Evolutionary conservation across 2,329 filamentous ascomycete genomes (phyloP), one percentile per base, ranked within the genome.

Genomic region (Trichoderma sp.): DNA sequence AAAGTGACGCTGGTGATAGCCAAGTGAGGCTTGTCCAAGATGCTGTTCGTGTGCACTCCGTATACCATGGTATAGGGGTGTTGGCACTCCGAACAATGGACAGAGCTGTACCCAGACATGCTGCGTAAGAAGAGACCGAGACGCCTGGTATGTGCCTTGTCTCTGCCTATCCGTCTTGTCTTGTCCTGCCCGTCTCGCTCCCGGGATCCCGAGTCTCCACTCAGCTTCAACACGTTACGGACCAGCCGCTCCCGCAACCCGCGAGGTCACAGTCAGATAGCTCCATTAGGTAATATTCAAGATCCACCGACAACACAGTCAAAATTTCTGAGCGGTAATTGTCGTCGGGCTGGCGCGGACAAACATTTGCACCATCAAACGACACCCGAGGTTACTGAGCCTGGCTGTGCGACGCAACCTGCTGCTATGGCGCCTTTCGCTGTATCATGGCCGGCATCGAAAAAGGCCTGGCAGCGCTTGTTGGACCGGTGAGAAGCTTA

Each of bases 241-340:
- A 69, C 24, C 56, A 61, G 66, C 66, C 39, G 39, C 57, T n/a
- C 39, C 66, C 66, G 43, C 39, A 51, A 26, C 28, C 56, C 57
- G 57, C n/a, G 57, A 70, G 66, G 66, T 28, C 51, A 43, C 15
- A 26, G 30, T 51, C 43, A 53, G 57, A 34, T 34, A 28, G 26
- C 66, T 36, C 4, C 11, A 34, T 51, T 70, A 62, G 56, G 26
- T 62, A 70, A 70, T 62, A 53, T 30, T 18, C 34, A 15, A 53
- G 39, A 30, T 60, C 66, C 66, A 61, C 66, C 43, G 24, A 60
- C 36, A 32, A 61, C 56, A 32, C 9, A 24, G 51, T n/a, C 32
- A 12, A 39, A 39, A 15, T 28, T 36, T 61, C 30, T 61, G 28
- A 32, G 56, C 66, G 66, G 66, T 34, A 61, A 69, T 69, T 69